Evolutionary conservation across 345 rosid genomes (phyloP).

Genomic region (Pseudoturritis turrita): DNA sequence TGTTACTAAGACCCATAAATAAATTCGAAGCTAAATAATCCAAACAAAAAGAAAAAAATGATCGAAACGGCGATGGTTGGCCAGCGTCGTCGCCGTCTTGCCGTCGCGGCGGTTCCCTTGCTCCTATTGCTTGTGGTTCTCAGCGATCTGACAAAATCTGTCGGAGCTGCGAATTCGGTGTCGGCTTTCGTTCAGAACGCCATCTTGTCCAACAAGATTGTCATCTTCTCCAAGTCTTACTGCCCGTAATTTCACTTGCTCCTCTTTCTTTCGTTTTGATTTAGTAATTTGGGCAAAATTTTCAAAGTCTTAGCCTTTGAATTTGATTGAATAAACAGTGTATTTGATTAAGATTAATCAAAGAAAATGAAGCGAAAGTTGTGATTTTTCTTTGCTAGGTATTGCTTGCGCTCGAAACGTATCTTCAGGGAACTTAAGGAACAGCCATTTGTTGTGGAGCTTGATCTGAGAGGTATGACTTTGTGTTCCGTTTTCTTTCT

Average conservation of each 20-base stretch:
- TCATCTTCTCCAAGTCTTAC: conserved; percentile 91
- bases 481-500: neutral
- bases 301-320: too few species aligned
- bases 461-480: conserved; percentile 39
- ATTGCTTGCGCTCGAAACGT: conserved; percentile 54
- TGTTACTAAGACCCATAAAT: too few species aligned
- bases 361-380: too few species aligned
- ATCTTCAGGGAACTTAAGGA: conserved; percentile 48
- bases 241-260: conserved; percentile 59
- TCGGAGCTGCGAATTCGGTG: conserved; percentile 53
- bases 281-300: neutral
- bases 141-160: conserved; percentile 18
- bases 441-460: conserved; percentile 57
- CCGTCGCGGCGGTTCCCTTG: neutral
- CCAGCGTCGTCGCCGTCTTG: neutral
- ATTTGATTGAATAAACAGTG: too few species aligned
- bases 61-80: conserved; percentile 23
- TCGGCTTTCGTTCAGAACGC: conserved; percentile 79
- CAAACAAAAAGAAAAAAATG: too few species aligned
- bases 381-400: conserved; percentile 35
- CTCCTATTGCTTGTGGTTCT: conserved; percentile 18
- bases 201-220: conserved; percentile 81
- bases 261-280: neutral
- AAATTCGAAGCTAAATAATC: too few species aligned
- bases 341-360: too few species aligned